phyloP scores from a whole-genome alignment of 2,329 filamentous ascomycete species.

The Blastomyces gilchristii region DNA sequence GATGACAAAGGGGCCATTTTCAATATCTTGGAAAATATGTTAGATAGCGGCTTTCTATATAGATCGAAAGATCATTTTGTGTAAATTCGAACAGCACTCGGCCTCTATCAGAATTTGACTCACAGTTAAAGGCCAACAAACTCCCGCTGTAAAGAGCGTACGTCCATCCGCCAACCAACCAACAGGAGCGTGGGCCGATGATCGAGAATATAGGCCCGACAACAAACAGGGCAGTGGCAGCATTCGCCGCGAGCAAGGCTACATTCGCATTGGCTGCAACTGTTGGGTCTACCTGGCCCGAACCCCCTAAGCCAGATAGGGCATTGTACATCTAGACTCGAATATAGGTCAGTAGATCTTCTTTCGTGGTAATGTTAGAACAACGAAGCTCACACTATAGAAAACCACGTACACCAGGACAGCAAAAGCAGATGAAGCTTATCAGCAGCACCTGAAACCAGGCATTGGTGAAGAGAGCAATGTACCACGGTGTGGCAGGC shows the following conservation, averaged over 20 bases:
- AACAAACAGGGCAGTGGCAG: conserved; percentile 36
- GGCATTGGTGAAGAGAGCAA: conserved; percentile 32
- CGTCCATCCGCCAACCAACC: conserved; percentile 39
- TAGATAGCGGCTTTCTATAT: not conserved
- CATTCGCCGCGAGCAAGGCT: conserved; percentile 36
- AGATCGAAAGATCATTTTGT: not conserved
- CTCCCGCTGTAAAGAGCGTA: conserved; percentile 39
- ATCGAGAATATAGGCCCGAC: conserved; percentile 37
- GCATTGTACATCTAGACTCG: conserved; percentile 41
- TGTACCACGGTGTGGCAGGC: not conserved
- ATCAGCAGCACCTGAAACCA: conserved; percentile 43
- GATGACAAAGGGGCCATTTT: conserved; percentile 38
- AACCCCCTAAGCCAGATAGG: conserved; percentile 37
- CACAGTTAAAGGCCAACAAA: conserved; percentile 37
- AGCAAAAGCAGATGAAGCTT: conserved; percentile 42
- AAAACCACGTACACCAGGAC: conserved; percentile 34
- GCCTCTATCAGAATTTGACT: conserved; percentile 4
- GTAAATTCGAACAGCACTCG: not conserved
- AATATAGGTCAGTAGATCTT: not conserved
- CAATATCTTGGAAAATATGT: conserved; percentile 17
- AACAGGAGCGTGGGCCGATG: conserved; percentile 35
- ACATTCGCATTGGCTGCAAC: conserved; percentile 41
- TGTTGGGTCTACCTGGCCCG: conserved; percentile 37
- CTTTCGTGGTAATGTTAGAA: not conserved
- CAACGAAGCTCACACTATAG: not conserved